Evolutionary conservation across 345 rosid species (phyloP), one percentile per base, ranked within the genome.

Genomic region (Salix dunnii): DNA sequence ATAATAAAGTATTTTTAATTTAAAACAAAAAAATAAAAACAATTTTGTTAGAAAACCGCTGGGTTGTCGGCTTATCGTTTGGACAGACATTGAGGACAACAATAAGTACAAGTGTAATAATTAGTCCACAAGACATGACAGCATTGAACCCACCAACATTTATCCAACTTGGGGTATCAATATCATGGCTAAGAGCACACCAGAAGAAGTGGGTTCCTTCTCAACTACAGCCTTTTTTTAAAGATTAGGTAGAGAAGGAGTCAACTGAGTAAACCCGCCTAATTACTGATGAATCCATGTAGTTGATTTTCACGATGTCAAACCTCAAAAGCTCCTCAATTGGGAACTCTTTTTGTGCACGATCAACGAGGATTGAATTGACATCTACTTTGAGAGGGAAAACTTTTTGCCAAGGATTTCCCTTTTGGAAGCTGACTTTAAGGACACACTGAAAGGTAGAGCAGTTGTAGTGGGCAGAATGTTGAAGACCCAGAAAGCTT

Each of bases 391-490:
- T 38, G 23, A 49, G 38, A 43, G 16, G 3, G 46, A 38, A 49
- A 63, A 53, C 10, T n/a, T 35, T 53, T 42, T 75, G 68, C 79
- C 79, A 75, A 68, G 42, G 35, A 65, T 36, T 67, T 75, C 67
- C 53, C 60, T 73, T 73, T 71, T 74, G 80, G 76, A 78, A 82
- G 80, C 72, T 80, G 80, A 75, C 64, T 63, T 38, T 60, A 28
- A n/a, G 51, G 28, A 60, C n/a, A 65, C 51, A 35, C 28, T 73
- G 71, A 64, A 74, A 76, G 76, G 53, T 43, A 58, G 67, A 76
- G 77, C 35, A 64, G 79, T 46, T 68, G 83, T 72, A 80, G 20
- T 76, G 76, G 77, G 75, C 42, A 78, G 76, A 81, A 76, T 74
- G 73, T 76, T 78, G 68, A 71, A 80, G 70, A 28, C 62, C 81